Evolutionary conservation across 305 asterid genomes (phyloP).

Genomic region (Solanum hybrid): DNA sequence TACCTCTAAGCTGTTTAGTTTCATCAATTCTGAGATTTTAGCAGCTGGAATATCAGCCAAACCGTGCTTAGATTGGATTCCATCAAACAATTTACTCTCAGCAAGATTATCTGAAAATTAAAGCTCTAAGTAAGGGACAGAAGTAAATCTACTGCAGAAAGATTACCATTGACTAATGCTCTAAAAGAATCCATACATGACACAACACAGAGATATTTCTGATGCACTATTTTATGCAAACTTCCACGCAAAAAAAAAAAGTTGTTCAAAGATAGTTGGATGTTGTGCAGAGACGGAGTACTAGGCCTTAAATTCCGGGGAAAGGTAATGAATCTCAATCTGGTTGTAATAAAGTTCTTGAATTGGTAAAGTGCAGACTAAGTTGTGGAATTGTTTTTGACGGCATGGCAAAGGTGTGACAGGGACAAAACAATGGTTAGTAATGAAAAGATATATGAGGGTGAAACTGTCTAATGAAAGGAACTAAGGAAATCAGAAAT

Average conservation of each 20-base stretch:
- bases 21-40: slow-evolving; percentile 68
- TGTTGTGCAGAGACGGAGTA: background rate
- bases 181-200: background rate
- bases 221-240: background rate
- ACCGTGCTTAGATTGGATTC: slow-evolving; percentile 35
- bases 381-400: background rate
- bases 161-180: background rate
- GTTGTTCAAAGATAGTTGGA: background rate
- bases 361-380: background rate
- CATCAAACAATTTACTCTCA: slow-evolving; percentile 36
- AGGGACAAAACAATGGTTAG: background rate
- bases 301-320: background rate
- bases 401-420: background rate
- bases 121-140: background rate
- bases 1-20: slow-evolving; percentile 71
- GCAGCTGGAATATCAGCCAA: slow-evolving; percentile 37
- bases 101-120: slow-evolving; percentile 22
- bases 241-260: background rate
- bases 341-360: background rate
- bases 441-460: background rate
- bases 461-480: background rate
- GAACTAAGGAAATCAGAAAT: background rate
- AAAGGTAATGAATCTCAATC: background rate
- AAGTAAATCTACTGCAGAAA: background rate
- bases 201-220: background rate